A percentile compares a stretch with the other conserved stretches of the same genome.
Evolutionary conservation across 2,329 filamentous ascomycete species (phyloP).

Genomic region (Neopestalotiopsis sp.): DNA sequence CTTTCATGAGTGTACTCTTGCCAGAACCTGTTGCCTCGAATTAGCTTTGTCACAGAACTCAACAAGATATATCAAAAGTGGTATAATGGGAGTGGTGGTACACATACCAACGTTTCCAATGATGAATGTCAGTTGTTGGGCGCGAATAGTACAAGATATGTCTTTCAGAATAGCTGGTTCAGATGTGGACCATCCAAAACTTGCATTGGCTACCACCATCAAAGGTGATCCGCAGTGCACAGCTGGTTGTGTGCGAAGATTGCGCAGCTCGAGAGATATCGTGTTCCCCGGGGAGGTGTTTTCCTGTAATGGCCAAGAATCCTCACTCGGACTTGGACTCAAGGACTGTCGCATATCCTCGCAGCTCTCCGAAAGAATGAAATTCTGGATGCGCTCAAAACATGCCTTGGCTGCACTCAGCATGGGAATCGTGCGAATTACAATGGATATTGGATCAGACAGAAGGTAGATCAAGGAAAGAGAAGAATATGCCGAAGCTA

Average conservation of each 20-base stretch:
- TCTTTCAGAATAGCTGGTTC: neutral
- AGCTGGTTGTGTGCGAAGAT: neutral
- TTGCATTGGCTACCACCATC: neutral
- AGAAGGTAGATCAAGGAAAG: neutral
- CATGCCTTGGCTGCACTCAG: neutral
- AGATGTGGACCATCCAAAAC: neutral
- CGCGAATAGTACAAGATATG: neutral
- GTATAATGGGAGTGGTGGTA: neutral
- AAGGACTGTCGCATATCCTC: neutral
- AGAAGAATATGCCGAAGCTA: neutral
- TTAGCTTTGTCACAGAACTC: neutral
- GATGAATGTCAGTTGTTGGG: neutral
- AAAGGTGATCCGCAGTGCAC: neutral
- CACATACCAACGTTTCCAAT: neutral
- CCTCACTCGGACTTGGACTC: neutral
- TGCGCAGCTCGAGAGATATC: neutral
- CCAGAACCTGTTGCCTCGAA: constrained; percentile 39
- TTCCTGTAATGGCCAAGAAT: neutral
- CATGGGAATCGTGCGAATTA: neutral
- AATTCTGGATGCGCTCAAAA: neutral
- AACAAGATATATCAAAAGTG: neutral
- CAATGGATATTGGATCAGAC: neutral
- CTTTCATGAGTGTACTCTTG: constrained; percentile 45
- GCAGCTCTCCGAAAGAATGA: neutral
- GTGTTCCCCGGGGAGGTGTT: neutral